phyloP scores from a whole-genome alignment of 305 asterid genomes.

The Solanum hybrid region DNA sequence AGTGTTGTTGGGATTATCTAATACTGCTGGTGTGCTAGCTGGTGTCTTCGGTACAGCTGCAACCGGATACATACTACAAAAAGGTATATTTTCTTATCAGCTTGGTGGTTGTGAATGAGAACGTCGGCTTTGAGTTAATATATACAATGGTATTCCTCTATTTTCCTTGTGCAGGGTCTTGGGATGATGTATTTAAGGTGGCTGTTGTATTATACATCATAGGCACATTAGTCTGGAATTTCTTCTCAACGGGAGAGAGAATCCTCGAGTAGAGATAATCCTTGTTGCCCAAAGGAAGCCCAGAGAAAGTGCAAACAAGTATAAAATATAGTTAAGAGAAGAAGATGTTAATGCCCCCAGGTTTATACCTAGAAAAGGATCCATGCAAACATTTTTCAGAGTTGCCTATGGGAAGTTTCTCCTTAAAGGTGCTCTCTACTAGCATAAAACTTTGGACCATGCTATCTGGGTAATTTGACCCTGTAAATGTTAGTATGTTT shows the following conservation, averaged over 20 bases:
- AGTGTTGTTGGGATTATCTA: slow-evolving; percentile 76
- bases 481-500: neutral
- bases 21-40: slow-evolving; percentile 94
- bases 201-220: slow-evolving; percentile 70
- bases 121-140: neutral
- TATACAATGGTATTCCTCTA: neutral
- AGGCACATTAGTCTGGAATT: slow-evolving; percentile 87
- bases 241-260: slow-evolving; percentile 77
- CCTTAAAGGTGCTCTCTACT: neutral
- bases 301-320: neutral
- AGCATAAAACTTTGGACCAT: neutral
- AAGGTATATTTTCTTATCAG: slow-evolving; percentile 32
- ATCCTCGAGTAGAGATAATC: slow-evolving; percentile 47
- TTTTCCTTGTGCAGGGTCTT: slow-evolving; percentile 51
- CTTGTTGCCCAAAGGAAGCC: neutral
- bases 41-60: slow-evolving; percentile 98
- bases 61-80: slow-evolving; percentile 94
- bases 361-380: neutral
- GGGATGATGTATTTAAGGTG: slow-evolving; percentile 92
- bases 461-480: neutral
- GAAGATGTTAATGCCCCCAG: neutral
- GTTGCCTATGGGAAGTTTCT: neutral
- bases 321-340: neutral
- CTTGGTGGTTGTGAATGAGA: neutral
- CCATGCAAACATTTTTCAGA: neutral